These are phyloP conservation scores for Colletotrichum karsti DNA, from an alignment of 2,329 filamentous ascomycete species.

Conservation along the genomic window DNA sequence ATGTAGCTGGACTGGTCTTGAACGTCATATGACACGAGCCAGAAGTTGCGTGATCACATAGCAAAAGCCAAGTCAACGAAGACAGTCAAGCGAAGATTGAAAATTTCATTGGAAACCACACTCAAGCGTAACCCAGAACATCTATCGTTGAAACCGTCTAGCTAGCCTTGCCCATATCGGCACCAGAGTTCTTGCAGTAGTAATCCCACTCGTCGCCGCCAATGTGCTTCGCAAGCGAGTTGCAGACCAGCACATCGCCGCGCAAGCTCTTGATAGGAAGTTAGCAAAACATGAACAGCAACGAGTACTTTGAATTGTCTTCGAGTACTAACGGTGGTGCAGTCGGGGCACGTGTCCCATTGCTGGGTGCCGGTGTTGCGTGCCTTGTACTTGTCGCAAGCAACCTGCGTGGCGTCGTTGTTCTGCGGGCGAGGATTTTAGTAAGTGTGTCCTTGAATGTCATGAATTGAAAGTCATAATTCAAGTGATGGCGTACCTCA, in stretches of 20 bases:
- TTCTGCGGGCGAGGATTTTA: neutral
- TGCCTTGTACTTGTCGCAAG: neutral
- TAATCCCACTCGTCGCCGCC: conserved; percentile 3
- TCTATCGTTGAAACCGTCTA: neutral
- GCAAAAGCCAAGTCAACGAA: no score
- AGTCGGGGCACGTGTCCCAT: conserved; percentile 2
- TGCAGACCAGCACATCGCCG: conserved; percentile 2
- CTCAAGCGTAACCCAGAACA: no score
- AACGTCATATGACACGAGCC: no score
- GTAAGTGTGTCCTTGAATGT: no score
- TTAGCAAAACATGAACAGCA: no score
- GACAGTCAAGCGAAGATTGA: no score
- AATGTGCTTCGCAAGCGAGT: neutral
- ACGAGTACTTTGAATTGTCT: neutral
- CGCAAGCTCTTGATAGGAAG: neutral
- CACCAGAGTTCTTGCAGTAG: neutral
- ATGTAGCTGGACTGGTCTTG: no score
- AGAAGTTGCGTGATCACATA: no score
- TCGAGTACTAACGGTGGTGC: neutral
- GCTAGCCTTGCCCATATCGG: neutral
- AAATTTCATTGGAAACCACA: no score
- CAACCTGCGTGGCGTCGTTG: neutral
- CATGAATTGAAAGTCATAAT: no score
- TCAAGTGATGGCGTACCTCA: neutral
- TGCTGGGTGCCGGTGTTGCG: conserved; percentile 5